Evolutionary conservation across 768 basidiomycete species (phyloP).

Genomic region (Macrolepiota fuliginosa): DNA sequence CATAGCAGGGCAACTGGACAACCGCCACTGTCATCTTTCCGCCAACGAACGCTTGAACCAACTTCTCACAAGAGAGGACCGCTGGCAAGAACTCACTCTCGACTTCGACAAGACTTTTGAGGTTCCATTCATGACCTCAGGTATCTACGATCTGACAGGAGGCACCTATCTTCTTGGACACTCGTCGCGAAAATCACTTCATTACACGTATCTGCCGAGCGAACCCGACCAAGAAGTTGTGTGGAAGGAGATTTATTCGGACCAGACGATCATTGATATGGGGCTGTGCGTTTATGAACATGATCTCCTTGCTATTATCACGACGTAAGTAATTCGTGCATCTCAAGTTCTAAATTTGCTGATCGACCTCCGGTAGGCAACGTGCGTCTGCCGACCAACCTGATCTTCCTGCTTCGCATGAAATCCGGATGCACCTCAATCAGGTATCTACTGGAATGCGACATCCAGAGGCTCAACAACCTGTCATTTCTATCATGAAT

Average conservation of each 20-base stretch:
- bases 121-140: conserved; percentile 27
- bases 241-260: conserved; percentile 29
- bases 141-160: conserved; percentile 42
- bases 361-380: neutral
- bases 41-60: neutral
- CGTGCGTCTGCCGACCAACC: neutral
- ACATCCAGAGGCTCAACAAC: conserved; percentile 32
- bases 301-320: conserved; percentile 40
- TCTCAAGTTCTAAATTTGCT: neutral
- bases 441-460: conserved; percentile 34
- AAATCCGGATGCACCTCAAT: conserved; percentile 10
- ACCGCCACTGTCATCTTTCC: conserved; percentile 9
- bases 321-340: conserved; percentile 28
- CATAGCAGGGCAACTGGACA: conserved; percentile 12
- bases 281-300: conserved; percentile 42
- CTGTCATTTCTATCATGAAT: conserved; percentile 27
- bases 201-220: conserved; percentile 32
- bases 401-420: neutral
- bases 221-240: conserved; percentile 19
- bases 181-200: conserved; percentile 21
- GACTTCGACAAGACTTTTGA: conserved; percentile 24
- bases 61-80: conserved; percentile 7
- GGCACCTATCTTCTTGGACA: conserved; percentile 40
- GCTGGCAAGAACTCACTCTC: conserved; percentile 26
- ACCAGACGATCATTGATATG: conserved; percentile 37